Percentiles rank a stretch among this genome's conserved stretches.
Evolutionary conservation across 768 basidiomycete genomes (phyloP).

Genomic region (Daedalea quercina): DNA sequence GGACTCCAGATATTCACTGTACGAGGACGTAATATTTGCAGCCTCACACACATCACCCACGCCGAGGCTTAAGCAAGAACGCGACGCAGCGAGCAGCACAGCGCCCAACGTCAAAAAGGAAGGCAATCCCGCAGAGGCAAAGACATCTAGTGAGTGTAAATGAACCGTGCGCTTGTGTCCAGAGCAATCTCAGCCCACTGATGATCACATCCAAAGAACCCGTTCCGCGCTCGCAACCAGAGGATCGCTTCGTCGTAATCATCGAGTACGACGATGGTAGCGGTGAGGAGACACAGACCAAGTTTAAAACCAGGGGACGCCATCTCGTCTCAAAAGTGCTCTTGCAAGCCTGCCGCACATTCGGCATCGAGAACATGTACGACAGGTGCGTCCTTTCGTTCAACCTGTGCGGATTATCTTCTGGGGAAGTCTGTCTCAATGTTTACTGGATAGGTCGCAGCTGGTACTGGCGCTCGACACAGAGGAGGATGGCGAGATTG

Average conservation of each 20-base stretch:
- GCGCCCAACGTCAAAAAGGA: background rate
- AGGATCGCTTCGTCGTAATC: constrained; percentile 15
- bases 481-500: constrained; percentile 10
- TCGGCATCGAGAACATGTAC: constrained; percentile 24
- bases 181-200: background rate
- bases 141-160: too few species aligned
- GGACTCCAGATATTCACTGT: background rate
- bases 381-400: constrained; percentile 6
- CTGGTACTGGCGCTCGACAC: constrained; percentile 10
- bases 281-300: constrained; percentile 7
- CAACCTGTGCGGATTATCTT: background rate
- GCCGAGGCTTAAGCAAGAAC: background rate
- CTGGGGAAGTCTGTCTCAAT: background rate
- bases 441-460: constrained; percentile 1
- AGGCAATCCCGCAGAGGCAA: background rate
- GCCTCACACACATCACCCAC: background rate
- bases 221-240: background rate
- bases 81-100: background rate
- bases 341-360: constrained; percentile 33
- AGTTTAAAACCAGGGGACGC: constrained; percentile 39
- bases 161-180: too few species aligned
- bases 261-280: constrained; percentile 14
- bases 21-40: background rate
- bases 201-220: background rate
- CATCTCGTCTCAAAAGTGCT: constrained; percentile 36